A percentile compares a stretch with the other conserved stretches of the same genome.
These are phyloP conservation scores for Phalaenopsis aphrodite DNA, from an alignment of 106 monocot species.

Conservation along the genomic window DNA sequence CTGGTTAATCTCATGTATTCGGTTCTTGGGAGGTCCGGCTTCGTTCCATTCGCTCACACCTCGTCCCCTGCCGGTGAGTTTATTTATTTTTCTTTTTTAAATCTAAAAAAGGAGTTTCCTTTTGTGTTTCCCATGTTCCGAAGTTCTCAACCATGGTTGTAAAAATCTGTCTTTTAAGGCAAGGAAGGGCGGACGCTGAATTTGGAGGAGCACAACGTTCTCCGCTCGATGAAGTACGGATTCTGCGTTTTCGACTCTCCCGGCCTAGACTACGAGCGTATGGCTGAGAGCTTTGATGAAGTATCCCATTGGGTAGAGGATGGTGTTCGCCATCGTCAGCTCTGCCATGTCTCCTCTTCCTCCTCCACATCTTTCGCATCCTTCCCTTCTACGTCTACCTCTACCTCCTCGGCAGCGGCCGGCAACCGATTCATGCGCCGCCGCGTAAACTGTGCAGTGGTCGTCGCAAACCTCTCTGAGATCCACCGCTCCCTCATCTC, in stretches of 20 bases:
- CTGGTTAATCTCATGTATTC: constrained; percentile 58
- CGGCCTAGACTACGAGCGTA: constrained; percentile 32
- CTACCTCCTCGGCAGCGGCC: background rate
- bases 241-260: constrained; percentile 67
- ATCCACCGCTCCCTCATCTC: constrained; percentile 20
- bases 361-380: background rate
- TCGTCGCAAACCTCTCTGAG: constrained; percentile 43
- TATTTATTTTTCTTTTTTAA: background rate
- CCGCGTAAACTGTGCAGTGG: constrained; percentile 36
- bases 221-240: constrained; percentile 42
- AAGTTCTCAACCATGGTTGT: background rate
- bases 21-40: constrained; percentile 47
- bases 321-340: constrained; percentile 59
- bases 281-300: constrained; percentile 32
- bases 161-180: constrained; percentile 14
- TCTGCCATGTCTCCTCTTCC: constrained; percentile 15
- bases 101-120: no score
- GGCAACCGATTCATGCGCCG: constrained; percentile 32
- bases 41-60: constrained; percentile 49
- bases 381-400: background rate
- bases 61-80: constrained; percentile 20
- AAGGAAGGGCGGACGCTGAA: constrained; percentile 29
- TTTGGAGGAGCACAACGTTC: constrained; percentile 71
- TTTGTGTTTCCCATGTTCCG: background rate
- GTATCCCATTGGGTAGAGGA: constrained; percentile 44